Conservation (phyloP, 331 rosid genomes). For the Spiraea crenata region DNA sequence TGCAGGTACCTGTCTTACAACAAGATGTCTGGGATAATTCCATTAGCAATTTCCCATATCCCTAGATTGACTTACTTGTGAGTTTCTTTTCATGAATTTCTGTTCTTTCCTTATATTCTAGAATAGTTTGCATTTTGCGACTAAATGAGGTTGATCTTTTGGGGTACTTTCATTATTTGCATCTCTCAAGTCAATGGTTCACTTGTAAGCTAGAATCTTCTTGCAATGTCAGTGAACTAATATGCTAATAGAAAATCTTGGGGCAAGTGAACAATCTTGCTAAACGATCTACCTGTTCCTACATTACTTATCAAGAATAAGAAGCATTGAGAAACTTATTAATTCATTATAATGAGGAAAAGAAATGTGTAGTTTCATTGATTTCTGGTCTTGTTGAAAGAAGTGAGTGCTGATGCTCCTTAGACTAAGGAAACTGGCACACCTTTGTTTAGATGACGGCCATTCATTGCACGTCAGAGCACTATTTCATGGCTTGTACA, state of each 20-base stretch:
- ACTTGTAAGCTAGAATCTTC: not conserved
- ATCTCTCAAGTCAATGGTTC: not conserved
- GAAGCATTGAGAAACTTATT: too few species aligned
- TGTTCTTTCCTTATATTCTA: not conserved
- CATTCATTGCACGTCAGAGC: too few species aligned
- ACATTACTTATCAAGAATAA: not conserved
- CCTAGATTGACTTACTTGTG: constrained; percentile 85
- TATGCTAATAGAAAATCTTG: not conserved
- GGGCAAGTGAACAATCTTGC: not conserved
- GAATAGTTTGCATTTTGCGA: not conserved
- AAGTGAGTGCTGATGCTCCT: too few species aligned
- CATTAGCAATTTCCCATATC: constrained; percentile 73
- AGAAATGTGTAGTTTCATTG: not conserved
- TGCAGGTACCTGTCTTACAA: constrained; percentile 86
- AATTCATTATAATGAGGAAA: not conserved
- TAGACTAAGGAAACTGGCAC: too few species aligned
- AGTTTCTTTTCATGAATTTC: constrained; percentile 36
- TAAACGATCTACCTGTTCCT: not conserved
- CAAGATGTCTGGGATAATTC: constrained; percentile 90
- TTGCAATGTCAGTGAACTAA: not conserved
- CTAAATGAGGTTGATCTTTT: too few species aligned
- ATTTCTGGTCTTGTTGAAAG: not conserved
- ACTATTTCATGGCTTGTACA: too few species aligned
- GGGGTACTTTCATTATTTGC: not conserved
- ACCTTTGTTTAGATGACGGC: too few species aligned